Conservation (phyloP, 371 early-diverging fungal genomes). For the Lichtheimia hyalospora region DNA sequence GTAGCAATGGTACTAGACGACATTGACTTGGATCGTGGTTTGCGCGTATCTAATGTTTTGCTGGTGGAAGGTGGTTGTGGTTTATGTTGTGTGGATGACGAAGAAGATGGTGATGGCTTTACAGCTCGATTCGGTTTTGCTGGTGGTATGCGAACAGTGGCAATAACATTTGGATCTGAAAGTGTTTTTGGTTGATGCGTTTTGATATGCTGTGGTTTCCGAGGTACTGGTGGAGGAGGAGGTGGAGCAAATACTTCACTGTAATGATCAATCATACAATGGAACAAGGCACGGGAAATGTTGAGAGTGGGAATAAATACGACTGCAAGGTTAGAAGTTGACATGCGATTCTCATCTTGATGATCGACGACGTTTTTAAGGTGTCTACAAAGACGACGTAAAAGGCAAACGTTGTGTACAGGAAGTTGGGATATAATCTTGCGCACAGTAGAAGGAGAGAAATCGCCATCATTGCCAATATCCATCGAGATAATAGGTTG, state of each 20-base stretch:
- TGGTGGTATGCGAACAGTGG: conserved; percentile 20
- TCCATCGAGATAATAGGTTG: conserved; percentile 39
- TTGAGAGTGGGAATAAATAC: conserved; percentile 82
- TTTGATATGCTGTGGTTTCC: conserved; percentile 31
- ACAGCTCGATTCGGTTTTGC: conserved; percentile 31
- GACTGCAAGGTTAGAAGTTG: conserved; percentile 73
- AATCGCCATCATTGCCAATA: conserved; percentile 6
- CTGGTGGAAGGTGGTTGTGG: conserved; percentile 4
- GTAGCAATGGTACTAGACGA: conserved; percentile 14
- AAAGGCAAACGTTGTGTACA: conserved; percentile 50
- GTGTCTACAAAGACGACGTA: conserved; percentile 63
- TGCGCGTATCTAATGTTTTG: conserved; percentile 6
- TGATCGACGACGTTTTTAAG: conserved; percentile 66
- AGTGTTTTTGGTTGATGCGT: conserved; percentile 21
- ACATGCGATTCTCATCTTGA: conserved; percentile 73
- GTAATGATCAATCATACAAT: conserved; percentile 46
- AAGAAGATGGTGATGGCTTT: conserved; percentile 7
- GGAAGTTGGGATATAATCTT: conserved; percentile 46
- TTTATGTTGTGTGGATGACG: not conserved
- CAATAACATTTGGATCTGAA: conserved; percentile 26
- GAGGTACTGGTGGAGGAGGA: conserved; percentile 33
- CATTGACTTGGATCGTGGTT: conserved; percentile 37
- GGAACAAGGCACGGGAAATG: conserved; percentile 71
- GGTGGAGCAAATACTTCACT: conserved; percentile 4
- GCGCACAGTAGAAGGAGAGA: not conserved